phyloP scores from a whole-genome alignment of 129 eudicot genomes.

The Lactuca sativa region DNA sequence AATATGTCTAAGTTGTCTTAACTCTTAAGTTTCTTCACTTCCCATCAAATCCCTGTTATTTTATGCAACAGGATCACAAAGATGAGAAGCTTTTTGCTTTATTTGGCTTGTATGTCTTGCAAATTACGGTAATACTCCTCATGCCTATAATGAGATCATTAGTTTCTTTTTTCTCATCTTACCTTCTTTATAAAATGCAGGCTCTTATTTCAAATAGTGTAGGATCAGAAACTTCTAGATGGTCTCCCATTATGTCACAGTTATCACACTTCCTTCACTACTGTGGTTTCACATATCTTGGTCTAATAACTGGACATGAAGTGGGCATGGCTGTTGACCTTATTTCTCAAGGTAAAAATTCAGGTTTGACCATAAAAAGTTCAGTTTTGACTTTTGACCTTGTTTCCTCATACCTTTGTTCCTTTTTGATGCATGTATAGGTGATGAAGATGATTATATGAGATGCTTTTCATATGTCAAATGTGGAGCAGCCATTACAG shows the following conservation, averaged over 20 bases:
- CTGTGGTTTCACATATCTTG: conserved; percentile 62
- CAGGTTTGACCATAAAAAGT: conserved; percentile 19
- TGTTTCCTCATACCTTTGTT: conserved; percentile 4
- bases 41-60: conserved; percentile 23
- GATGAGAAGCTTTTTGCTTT: conserved; percentile 58
- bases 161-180: not conserved
- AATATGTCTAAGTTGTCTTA: not conserved
- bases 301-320: conserved; percentile 64
- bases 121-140: conserved; percentile 64
- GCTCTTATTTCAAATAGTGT: conserved; percentile 62
- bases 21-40: conserved; percentile 13
- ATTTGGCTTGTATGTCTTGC: conserved; percentile 70
- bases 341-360: conserved; percentile 49
- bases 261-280: conserved; percentile 49
- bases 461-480: conserved; percentile 67
- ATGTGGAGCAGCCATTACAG: conserved; percentile 87
- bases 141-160: not conserved
- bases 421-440: conserved; percentile 35
- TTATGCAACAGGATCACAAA: conserved; percentile 52
- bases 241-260: conserved; percentile 48
- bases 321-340: conserved; percentile 43
- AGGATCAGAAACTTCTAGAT: conserved; percentile 45
- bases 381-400: conserved; percentile 3
- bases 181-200: conserved; percentile 45
- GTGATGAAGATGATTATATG: conserved; percentile 52